A percentile compares a stretch with the other conserved stretches of the same genome.
phyloP scores from a whole-genome alignment of 805 yeast species.

The Starmerella stigmatis region DNA sequence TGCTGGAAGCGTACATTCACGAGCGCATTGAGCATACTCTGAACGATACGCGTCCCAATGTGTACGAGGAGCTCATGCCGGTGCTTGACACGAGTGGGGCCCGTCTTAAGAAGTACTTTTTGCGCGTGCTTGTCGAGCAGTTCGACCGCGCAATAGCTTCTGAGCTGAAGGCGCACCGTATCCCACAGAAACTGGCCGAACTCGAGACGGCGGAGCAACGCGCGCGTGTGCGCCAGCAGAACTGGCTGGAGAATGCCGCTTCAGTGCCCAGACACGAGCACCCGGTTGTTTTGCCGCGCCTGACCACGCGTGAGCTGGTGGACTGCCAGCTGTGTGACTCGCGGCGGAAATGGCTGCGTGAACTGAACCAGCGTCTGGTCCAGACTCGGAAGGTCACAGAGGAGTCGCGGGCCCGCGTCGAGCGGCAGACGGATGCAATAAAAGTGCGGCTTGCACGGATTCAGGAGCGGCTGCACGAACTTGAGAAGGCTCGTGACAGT shows the following conservation, averaged over 20 bases:
- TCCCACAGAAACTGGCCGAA: constrained; percentile 5
- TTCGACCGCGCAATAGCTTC: constrained; percentile 3
- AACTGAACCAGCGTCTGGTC: constrained; percentile 2
- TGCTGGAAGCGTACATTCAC: not conserved
- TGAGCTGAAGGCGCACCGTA: not conserved
- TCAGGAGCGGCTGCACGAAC: not conserved
- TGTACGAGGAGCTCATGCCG: constrained; percentile 1
- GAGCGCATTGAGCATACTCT: not conserved
- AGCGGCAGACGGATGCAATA: not conserved
- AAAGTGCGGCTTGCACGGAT: not conserved
- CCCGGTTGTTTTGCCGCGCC: constrained; percentile 10
- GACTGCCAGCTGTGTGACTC: constrained; percentile 10
- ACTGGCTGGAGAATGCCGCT: not conserved
- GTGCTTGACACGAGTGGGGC: constrained; percentile 1
- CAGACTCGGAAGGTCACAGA: not conserved
- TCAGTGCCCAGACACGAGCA: constrained; percentile 4
- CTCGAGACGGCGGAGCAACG: constrained; percentile 7
- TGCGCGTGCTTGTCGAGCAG: constrained; percentile 3
- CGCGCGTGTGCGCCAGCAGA: constrained; percentile 7
- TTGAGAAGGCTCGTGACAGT: not conserved
- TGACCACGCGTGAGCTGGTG: constrained; percentile 7
- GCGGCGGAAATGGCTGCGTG: constrained; percentile 13
- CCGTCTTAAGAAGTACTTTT: not conserved
- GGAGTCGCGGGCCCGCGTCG: constrained; percentile 1
- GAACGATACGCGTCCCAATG: not conserved